Conservation (phyloP, 208 protist species). For the Acanthamoeba lugdunensis region DNA sequence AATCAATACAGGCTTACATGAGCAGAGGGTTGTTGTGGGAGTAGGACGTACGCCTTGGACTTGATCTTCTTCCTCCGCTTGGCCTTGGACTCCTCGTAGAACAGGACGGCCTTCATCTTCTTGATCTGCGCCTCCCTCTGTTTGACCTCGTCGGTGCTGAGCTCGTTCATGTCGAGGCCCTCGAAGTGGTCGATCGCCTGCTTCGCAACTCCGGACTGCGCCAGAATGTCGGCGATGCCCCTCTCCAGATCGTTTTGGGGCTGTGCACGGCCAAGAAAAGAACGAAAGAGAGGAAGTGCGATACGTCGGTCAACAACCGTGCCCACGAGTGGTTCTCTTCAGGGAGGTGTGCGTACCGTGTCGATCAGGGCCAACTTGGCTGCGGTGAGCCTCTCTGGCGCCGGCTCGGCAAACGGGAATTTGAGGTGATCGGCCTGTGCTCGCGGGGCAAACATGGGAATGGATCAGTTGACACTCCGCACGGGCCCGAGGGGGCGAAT, state of each 20-base stretch:
- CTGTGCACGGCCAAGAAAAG: background rate
- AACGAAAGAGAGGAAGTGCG: background rate
- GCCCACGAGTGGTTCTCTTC: background rate
- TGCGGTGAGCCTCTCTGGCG: background rate
- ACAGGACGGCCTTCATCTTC: conserved; percentile 70
- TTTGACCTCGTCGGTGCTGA: conserved; percentile 13
- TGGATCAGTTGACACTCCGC: background rate
- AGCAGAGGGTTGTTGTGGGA: background rate
- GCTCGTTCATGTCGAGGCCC: conserved; percentile 8
- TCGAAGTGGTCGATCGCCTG: conserved; percentile 43
- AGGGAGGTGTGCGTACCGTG: background rate
- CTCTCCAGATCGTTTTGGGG: conserved; percentile 22
- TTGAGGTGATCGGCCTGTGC: conserved; percentile 31
- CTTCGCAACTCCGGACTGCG: conserved; percentile 6
- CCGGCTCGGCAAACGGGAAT: conserved; percentile 30
- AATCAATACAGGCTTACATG: background rate
- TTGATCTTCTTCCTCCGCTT: conserved; percentile 75
- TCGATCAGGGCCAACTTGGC: background rate
- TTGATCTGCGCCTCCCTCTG: conserved; percentile 64
- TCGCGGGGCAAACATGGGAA: background rate
- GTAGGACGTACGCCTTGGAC: conserved; percentile 55
- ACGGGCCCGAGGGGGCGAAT: background rate
- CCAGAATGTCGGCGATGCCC: conserved; percentile 68
- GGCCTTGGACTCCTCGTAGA: conserved; percentile 66
- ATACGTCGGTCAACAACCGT: background rate